Percentiles rank a stretch among this genome's conserved stretches.
phyloP scores from a whole-genome alignment of 2,329 filamentous ascomycete species.

The Xylariaceae sp. region DNA sequence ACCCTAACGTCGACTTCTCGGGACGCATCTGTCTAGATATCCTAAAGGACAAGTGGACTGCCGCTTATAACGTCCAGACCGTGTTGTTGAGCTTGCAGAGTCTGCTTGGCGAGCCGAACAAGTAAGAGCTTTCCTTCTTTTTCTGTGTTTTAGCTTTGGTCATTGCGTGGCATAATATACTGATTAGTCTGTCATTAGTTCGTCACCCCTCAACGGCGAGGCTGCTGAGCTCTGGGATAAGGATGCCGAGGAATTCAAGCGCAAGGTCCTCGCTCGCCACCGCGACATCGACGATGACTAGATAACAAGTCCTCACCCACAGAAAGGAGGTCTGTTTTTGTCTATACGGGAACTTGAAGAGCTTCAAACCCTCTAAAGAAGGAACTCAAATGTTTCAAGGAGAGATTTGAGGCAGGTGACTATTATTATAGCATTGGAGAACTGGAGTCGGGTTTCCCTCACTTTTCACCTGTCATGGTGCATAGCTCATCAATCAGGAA shows the following conservation, averaged over 20 bases:
- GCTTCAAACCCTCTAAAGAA: slow-evolving; percentile 11
- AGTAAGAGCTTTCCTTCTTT: slow-evolving; percentile 58
- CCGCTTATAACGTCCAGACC: slow-evolving; percentile 93
- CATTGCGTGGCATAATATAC: neutral
- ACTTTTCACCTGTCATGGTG: slow-evolving; percentile 14
- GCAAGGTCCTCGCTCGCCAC: slow-evolving; percentile 61
- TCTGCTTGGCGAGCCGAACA: slow-evolving; percentile 93
- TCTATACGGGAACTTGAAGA: slow-evolving; percentile 14
- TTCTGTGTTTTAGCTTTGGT: neutral
- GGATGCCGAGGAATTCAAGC: slow-evolving; percentile 81
- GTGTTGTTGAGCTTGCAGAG: slow-evolving; percentile 92
- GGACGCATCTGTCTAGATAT: slow-evolving; percentile 97
- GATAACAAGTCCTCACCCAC: no score
- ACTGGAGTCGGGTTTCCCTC: slow-evolving; percentile 36
- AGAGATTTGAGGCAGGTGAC: no score
- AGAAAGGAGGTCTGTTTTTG: no score
- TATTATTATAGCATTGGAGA: slow-evolving; percentile 37
- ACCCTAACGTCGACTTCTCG: slow-evolving; percentile 97
- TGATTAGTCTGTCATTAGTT: slow-evolving; percentile 47
- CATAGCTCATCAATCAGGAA: no score
- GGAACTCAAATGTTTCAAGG: no score
- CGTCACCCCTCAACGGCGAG: slow-evolving; percentile 92
- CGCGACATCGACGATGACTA: slow-evolving; percentile 63
- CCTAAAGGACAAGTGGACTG: slow-evolving; percentile 98
- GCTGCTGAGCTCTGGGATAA: slow-evolving; percentile 95